Evolutionary conservation across 179 eudicot species (phyloP).

Genomic region (Pouteria campechiana): DNA sequence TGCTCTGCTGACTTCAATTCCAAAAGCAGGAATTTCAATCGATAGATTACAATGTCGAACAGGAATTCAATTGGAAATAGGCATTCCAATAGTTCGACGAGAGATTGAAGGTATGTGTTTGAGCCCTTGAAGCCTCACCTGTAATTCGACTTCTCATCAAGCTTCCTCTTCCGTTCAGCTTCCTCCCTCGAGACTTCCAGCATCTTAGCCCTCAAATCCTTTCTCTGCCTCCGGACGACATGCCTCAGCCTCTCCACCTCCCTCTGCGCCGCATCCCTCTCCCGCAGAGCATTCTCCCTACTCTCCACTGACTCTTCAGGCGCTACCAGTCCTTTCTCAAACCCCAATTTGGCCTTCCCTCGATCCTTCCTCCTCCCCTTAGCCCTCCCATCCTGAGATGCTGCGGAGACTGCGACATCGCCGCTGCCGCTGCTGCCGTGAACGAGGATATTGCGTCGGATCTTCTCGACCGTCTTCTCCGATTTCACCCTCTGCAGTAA

Average conservation of each 20-base stretch:
- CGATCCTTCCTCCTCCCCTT: slow-evolving; percentile 28
- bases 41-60: too few relatives aligned
- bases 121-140: slow-evolving; percentile 54
- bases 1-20: too few relatives aligned
- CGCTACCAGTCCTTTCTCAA: slow-evolving; percentile 7
- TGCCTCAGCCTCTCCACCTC: slow-evolving; percentile 96
- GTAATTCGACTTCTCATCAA: slow-evolving; percentile 78
- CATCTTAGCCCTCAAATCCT: slow-evolving; percentile 82
- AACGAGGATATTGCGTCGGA: slow-evolving; percentile 62
- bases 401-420: background rate
- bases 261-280: slow-evolving; percentile 82
- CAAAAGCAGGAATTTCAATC: too few relatives aligned
- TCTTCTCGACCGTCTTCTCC: slow-evolving; percentile 78
- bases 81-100: background rate
- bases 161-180: slow-evolving; percentile 84
- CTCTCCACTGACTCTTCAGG: slow-evolving; percentile 15
- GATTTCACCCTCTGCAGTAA: slow-evolving; percentile 68
- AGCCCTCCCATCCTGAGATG: slow-evolving; percentile 8
- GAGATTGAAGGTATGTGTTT: background rate
- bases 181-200: slow-evolving; percentile 91
- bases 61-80: background rate
- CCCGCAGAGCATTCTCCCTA: slow-evolving; percentile 54
- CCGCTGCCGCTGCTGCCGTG: slow-evolving; percentile 36
- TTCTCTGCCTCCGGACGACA: slow-evolving; percentile 66
- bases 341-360: slow-evolving; percentile 7